Base-by-base conservation (phyloP, 2,329 filamentous ascomycete genomes). In the Fusarium austroafricanum region DNA sequence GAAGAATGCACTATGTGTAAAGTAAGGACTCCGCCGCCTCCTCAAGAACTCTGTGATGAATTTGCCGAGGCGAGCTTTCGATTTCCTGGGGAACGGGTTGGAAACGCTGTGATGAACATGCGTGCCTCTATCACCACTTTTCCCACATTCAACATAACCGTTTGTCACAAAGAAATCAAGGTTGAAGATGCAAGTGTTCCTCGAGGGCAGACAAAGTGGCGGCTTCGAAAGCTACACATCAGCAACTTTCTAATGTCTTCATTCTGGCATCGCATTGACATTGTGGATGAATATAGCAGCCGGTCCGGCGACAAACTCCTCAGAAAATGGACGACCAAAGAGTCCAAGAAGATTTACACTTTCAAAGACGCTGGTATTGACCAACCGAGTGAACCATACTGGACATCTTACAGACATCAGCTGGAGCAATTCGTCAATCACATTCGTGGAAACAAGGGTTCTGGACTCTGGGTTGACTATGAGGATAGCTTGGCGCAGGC, bases 401-500 rank as follows among this genome's bases (percentile, higher is more conserved):
- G 45, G 45, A 35, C 53, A 10, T 52, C 45, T 3, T 28, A 35
- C 12, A 26, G 45, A 0, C 28, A 52, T 35, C 10, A 52, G 8
- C 35, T 55, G 4, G 53, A 42, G 4, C 35, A 52, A 9, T 52
- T 55, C 1, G 20, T 40, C 2, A 28, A 21, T 11, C 45, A 4
- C 1, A 3, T 55, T 55, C 28, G 20, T 4, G n/a, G 45, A 1
- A 11, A 11, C 2, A 3, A 35, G 1, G 40, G 29, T 4, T 54
- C 29, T 4, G 29, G 29, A 12, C 29, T 21, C 0, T 54, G 51
- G 51, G 21, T 54, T 11, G 14, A 11, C 21, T 3, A 14, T 5
- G 51, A 28, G n/a, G 35, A 55, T 14, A 55, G 53, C 5, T 11
- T 49, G 21, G 51, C 51, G 0, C 51, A 49, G 4, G 51, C 40